These are phyloP conservation scores for Sphagnum contortum DNA, from an alignment of 225 moss, liverwort and hornwort genomes.

Conservation along the genomic window DNA sequence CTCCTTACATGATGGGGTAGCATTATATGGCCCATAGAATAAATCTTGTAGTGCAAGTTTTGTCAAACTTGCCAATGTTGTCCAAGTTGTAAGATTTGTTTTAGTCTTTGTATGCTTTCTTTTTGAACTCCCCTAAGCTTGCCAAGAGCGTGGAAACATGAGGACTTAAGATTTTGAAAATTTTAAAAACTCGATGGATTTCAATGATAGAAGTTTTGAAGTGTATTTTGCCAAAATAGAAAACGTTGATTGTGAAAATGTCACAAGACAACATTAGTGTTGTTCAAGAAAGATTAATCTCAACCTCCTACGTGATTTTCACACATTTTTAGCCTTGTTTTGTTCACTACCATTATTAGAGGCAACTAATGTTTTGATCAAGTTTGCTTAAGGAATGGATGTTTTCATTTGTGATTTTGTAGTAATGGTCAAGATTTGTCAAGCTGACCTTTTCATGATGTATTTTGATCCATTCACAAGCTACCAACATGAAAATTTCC, in stretches of 20 bases:
- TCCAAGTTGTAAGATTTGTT: neutral
- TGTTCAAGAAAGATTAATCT: neutral
- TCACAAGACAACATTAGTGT: neutral
- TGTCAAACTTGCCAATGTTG: neutral
- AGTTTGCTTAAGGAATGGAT: neutral
- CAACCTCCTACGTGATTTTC: neutral
- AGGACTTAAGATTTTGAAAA: neutral
- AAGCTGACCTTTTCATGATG: neutral
- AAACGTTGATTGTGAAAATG: neutral
- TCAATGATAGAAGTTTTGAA: neutral
- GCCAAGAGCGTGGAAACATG: neutral
- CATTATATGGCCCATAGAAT: neutral
- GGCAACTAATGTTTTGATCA: neutral
- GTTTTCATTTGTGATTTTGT: neutral
- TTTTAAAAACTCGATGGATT: neutral
- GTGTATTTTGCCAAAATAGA: neutral
- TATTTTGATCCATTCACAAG: neutral
- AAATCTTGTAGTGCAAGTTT: neutral
- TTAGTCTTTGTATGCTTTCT: neutral
- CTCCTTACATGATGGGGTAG: no score
- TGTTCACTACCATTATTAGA: neutral
- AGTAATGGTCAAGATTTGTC: neutral
- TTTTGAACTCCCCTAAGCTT: neutral
- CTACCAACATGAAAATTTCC: neutral
- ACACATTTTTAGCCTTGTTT: neutral